Conservation (phyloP, 23 red algal genomes). For the Cyanidioschyzon merolae region DNA sequence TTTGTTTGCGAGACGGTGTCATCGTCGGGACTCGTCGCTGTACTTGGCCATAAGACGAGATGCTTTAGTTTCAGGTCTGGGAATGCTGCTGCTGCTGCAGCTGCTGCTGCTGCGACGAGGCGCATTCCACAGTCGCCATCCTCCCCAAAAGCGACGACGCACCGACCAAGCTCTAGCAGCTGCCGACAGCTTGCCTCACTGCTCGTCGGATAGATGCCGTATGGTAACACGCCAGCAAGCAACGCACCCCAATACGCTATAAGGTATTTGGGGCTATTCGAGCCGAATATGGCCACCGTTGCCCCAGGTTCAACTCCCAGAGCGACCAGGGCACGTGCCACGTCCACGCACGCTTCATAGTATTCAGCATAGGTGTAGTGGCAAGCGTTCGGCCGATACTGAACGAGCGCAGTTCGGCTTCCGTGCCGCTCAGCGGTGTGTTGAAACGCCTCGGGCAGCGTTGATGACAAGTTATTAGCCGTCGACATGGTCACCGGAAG, state of each 20-base stretch:
- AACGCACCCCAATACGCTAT: conserved; percentile 51
- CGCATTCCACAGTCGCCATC: conserved; percentile 32
- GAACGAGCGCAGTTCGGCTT: not conserved
- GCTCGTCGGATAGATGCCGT: conserved; percentile 69
- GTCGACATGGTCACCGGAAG: too few species aligned
- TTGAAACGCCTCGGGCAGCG: not conserved
- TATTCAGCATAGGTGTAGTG: not conserved
- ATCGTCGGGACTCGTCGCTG: not conserved
- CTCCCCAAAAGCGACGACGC: conserved; percentile 58
- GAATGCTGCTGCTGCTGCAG: not conserved
- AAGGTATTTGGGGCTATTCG: conserved; percentile 62
- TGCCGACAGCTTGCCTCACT: conserved; percentile 37
- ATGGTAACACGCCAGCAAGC: conserved; percentile 38
- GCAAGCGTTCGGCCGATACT: not conserved
- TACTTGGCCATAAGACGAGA: conserved; percentile 39
- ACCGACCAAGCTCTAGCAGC: conserved; percentile 39
- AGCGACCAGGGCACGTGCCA: conserved; percentile 33
- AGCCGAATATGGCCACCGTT: conserved; percentile 56
- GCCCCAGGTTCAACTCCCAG: conserved; percentile 27
- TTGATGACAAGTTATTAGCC: too few species aligned
- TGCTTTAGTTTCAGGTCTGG: conserved; percentile 16
- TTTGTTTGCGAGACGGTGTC: not conserved
- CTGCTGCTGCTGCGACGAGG: conserved; percentile 19
- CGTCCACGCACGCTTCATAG: not conserved
- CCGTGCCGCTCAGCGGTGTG: not conserved